phyloP scores from a whole-genome alignment of 495 filamentous ascomycete genomes.

The Emericellopsis terricola region DNA sequence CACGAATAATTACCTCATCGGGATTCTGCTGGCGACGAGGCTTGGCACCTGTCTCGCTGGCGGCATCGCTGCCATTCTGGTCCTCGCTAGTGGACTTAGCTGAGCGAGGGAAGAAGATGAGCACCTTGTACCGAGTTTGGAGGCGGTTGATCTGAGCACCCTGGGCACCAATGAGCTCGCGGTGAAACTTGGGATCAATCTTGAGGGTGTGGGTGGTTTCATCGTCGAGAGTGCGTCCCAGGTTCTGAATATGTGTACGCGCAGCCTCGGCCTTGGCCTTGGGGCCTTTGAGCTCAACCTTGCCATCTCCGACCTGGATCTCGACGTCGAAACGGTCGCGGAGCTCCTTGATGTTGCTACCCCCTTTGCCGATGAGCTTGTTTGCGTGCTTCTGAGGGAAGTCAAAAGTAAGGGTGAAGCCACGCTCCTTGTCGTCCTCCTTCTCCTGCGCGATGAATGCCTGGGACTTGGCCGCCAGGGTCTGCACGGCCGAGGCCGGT shows the following conservation, averaged over 20 bases:
- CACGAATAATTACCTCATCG: slow-evolving; percentile 83
- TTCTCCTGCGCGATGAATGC: slow-evolving; percentile 70
- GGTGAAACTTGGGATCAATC: slow-evolving; percentile 71
- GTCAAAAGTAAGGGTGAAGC: slow-evolving; percentile 67
- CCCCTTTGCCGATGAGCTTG: slow-evolving; percentile 78
- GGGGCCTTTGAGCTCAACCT: slow-evolving; percentile 41
- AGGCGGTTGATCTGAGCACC: slow-evolving; percentile 85
- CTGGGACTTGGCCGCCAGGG: slow-evolving; percentile 47
- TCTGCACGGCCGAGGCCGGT: slow-evolving; percentile 48
- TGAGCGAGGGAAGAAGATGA: slow-evolving; percentile 81
- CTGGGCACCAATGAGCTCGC: slow-evolving; percentile 75
- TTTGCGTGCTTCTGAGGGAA: slow-evolving; percentile 91
- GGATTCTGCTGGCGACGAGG: slow-evolving; percentile 54
- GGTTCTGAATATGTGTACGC: slow-evolving; percentile 52
- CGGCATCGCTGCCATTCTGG: slow-evolving; percentile 45
- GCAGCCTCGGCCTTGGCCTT: slow-evolving; percentile 60
- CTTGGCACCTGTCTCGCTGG: slow-evolving; percentile 55
- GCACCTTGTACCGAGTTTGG: slow-evolving; percentile 76
- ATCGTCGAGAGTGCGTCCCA: slow-evolving; percentile 69
- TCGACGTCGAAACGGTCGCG: slow-evolving; percentile 95
- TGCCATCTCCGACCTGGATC: slow-evolving; percentile 68
- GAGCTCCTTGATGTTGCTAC: slow-evolving; percentile 88
- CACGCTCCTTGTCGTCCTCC: slow-evolving; percentile 75
- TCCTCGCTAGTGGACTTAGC: slow-evolving; percentile 43
- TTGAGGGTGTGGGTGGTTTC: slow-evolving; percentile 74